Conservation (phyloP, 2,329 filamentous ascomycete species). For the Claviceps capensis region DNA sequence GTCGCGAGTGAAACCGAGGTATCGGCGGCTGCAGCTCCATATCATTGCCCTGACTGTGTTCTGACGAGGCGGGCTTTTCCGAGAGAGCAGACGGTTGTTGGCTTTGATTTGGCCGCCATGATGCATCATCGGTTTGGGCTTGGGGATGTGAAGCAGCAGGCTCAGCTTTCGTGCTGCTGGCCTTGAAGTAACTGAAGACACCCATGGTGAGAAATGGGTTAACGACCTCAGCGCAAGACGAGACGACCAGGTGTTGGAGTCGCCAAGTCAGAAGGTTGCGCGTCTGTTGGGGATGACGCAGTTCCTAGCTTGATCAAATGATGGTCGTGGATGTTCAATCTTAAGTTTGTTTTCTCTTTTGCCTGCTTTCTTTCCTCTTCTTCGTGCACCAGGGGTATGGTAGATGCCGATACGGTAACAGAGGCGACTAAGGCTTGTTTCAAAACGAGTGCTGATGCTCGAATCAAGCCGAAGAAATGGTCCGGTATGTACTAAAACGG, state of each 20-base stretch:
- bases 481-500: neutral
- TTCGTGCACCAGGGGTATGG: neutral
- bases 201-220: conserved; percentile 34
- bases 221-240: neutral
- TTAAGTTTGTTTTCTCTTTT: neutral
- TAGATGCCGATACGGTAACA: neutral
- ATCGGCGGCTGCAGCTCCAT: conserved; percentile 36
- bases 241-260: neutral
- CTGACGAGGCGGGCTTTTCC: conserved; percentile 22
- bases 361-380: neutral
- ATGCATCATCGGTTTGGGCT: conserved; percentile 9
- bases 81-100: conserved; percentile 15
- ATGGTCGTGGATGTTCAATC: too few species aligned
- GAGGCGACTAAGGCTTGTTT: neutral
- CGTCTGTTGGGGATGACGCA: too few species aligned
- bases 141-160: conserved; percentile 4
- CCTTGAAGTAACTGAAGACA: conserved; percentile 48
- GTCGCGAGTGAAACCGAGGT: conserved; percentile 18
- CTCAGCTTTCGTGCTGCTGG: conserved; percentile 14
- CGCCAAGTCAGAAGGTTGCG: neutral
- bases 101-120: conserved; percentile 10
- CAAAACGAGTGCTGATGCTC: neutral
- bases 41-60: conserved; percentile 21
- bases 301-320: too few species aligned
- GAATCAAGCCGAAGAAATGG: neutral